phyloP scores from a whole-genome alignment of 2,329 filamentous ascomycete genomes.

The Phoma sp. region DNA sequence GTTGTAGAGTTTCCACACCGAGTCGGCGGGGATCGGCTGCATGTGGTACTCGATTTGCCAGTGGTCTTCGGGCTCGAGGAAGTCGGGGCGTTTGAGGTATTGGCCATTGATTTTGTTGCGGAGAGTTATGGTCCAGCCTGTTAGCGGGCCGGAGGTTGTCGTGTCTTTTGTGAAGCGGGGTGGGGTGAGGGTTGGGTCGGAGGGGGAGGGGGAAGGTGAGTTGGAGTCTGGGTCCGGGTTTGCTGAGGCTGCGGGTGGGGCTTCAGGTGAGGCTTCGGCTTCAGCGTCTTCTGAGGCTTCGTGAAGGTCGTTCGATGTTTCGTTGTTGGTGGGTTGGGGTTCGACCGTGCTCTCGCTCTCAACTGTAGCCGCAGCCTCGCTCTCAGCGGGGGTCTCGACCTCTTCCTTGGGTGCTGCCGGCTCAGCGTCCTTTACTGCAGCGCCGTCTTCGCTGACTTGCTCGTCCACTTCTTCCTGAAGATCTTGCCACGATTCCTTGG shows the following conservation, averaged over 20 bases:
- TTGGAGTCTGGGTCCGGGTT: background rate
- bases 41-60: constrained; percentile 85
- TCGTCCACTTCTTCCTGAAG: constrained; percentile 42
- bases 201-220: background rate
- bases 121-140: constrained; percentile 74
- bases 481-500: constrained; percentile 39
- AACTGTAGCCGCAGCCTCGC: background rate
- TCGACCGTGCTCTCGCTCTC: constrained; percentile 6
- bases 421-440: constrained; percentile 2
- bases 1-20: constrained; percentile 29
- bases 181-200: background rate
- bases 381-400: background rate
- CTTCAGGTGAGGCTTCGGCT: background rate
- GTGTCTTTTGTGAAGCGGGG: background rate
- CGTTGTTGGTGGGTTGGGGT: background rate
- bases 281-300: no score
- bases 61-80: constrained; percentile 52
- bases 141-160: constrained; percentile 49
- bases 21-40: constrained; percentile 56
- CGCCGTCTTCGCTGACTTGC: constrained; percentile 37
- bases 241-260: background rate
- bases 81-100: constrained; percentile 65
- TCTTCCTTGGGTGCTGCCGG: background rate
- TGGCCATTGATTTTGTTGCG: constrained; percentile 74
- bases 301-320: background rate